A percentile compares a stretch with the other conserved stretches of the same genome.
phyloP scores from a whole-genome alignment of 2,329 filamentous ascomycete genomes.

The Ophiostoma quercus region DNA sequence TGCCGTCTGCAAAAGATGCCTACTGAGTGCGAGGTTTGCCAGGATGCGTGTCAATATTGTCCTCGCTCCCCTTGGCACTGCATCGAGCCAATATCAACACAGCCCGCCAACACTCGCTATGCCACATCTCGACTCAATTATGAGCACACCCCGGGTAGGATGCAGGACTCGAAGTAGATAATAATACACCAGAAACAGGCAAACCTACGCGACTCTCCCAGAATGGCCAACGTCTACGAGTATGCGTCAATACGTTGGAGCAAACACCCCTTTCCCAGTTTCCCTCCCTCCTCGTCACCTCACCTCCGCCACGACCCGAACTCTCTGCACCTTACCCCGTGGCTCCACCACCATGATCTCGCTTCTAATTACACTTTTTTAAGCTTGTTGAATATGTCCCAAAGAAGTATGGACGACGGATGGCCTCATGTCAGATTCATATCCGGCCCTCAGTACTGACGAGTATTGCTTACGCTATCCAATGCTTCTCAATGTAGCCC shows the following conservation, averaged over 20 bases:
- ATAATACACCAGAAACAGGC: neutral
- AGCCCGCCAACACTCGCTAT: conserved; percentile 4
- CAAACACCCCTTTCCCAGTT: neutral
- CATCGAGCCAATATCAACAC: conserved; percentile 9
- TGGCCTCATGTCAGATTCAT: neutral
- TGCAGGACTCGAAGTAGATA: neutral
- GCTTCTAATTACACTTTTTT: neutral
- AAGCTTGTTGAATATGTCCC: neutral
- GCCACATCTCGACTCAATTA: neutral
- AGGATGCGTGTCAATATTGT: neutral
- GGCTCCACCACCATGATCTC: neutral
- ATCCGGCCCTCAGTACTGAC: neutral
- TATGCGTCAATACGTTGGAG: neutral
- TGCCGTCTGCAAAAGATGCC: neutral
- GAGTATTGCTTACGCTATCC: neutral
- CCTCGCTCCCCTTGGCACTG: neutral
- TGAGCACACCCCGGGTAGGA: conserved; percentile 2
- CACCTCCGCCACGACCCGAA: neutral
- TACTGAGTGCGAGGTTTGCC: neutral
- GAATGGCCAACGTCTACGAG: neutral
- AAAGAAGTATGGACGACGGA: neutral
- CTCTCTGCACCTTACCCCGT: neutral
- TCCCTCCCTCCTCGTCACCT: neutral
- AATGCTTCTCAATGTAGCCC: neutral
- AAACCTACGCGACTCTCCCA: neutral